Conservation (phyloP, 2,329 filamentous ascomycete species). For the Fusarium dlaminii region DNA sequence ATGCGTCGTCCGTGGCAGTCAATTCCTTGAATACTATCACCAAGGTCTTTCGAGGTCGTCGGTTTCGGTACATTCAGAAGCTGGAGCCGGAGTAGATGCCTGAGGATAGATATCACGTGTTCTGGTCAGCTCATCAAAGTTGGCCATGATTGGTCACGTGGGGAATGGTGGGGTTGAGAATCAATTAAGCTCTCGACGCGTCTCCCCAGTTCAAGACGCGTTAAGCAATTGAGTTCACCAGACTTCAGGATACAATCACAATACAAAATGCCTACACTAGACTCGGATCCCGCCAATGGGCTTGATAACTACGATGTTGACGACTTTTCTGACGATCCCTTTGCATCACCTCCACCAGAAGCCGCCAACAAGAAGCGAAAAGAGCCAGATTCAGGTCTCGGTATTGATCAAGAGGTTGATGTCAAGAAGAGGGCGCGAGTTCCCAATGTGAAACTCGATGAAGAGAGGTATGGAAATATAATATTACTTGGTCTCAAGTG, state of each 20-base stretch:
- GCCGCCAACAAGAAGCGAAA: conserved; percentile 59
- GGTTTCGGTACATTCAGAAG: conserved; percentile 38
- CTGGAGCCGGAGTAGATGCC: conserved; percentile 41
- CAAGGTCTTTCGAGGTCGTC: conserved; percentile 39
- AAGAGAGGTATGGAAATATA: conserved; percentile 65
- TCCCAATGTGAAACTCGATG: conserved; percentile 87
- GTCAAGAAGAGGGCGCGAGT: conserved; percentile 77
- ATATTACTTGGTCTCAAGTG: background rate
- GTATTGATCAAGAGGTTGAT: conserved; percentile 87
- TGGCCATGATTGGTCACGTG: conserved; percentile 29
- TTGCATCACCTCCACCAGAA: conserved; percentile 57
- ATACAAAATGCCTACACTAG: conserved; percentile 32
- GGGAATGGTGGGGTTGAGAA: background rate
- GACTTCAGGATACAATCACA: background rate
- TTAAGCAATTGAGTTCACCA: background rate
- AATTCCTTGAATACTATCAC: conserved; percentile 43
- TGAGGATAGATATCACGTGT: conserved; percentile 47
- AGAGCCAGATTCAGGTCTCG: conserved; percentile 65
- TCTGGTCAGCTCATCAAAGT: conserved; percentile 31
- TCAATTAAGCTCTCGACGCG: conserved; percentile 44
- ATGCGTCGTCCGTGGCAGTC: conserved; percentile 43
- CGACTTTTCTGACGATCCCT: conserved; percentile 58
- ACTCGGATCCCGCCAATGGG: conserved; percentile 51
- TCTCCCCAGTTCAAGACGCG: conserved; percentile 28
- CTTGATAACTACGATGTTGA: conserved; percentile 81